Percentiles rank a stretch among this genome's conserved stretches.
Conservation (phyloP, 768 basidiomycete genomes). For the Macrocybe gigantea region DNA sequence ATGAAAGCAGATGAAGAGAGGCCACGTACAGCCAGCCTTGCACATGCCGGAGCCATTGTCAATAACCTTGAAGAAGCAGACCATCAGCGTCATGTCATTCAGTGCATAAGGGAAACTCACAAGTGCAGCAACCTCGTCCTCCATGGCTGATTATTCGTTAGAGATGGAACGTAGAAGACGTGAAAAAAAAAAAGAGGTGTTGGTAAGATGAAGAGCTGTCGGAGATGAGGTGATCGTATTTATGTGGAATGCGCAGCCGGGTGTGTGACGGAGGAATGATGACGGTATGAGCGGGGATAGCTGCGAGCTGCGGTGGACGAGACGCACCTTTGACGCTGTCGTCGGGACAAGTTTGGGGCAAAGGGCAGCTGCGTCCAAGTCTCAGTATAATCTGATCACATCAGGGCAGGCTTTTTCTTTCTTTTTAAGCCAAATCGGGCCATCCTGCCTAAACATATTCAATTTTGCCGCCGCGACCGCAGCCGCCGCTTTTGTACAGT, state of each 20-base stretch:
- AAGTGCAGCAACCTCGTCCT: conserved; percentile 44
- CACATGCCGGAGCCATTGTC: conserved; percentile 99
- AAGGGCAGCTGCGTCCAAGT: too few species aligned
- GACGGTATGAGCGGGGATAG: conserved; percentile 2
- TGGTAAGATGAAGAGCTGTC: conserved; percentile 9
- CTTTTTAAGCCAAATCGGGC: too few species aligned
- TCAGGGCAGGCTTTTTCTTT: too few species aligned
- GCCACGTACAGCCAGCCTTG: conserved; percentile 92
- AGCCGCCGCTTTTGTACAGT: too few species aligned
- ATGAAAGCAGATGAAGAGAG: conserved; percentile 8
- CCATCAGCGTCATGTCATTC: conserved; percentile 5
- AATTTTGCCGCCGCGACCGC: too few species aligned
- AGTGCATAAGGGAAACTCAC: conserved; percentile 39
- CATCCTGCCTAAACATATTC: too few species aligned
- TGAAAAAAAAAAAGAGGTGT: conserved; percentile 13
- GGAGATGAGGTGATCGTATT: not conserved
- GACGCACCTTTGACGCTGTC: too few species aligned
- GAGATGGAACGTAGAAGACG: conserved; percentile 8
- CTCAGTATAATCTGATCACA: too few species aligned
- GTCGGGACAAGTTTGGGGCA: too few species aligned
- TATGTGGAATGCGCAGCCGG: too few species aligned
- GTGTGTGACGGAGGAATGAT: conserved; percentile 1
- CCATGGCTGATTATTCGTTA: conserved; percentile 37
- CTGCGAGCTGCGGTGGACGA: not conserved
- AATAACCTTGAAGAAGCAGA: conserved; percentile 50